Evolutionary conservation across 2,329 filamentous ascomycete genomes (phyloP), one percentile per base, ranked within the genome.

Genomic region (Epichloe glyceriae): DNA sequence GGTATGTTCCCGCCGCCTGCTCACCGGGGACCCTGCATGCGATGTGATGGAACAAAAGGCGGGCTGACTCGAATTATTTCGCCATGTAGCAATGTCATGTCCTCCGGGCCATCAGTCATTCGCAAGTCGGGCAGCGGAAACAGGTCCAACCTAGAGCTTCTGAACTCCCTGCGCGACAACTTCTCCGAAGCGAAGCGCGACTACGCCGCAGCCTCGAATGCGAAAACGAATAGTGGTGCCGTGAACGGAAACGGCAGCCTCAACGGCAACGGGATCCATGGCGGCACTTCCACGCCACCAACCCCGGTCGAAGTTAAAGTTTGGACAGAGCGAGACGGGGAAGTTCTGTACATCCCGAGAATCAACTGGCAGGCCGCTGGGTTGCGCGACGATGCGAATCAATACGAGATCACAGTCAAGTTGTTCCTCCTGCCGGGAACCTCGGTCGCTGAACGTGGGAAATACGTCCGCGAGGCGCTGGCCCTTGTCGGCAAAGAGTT

Each of bases 321-420:
- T 19, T 95, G 90, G 90, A 94, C 88, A 0, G 76, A 76, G 53
- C 71, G 71, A 48, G 74, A 81, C 44, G 74, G 71, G 40, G 72
- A 73, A 46, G 74, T 75, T 5, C 74, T 91, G 44, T 91, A 85
- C 63, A 78, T 96, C 40, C 91, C 91, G 45, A 78, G 84, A 40
- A 80, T 91, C 63, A 80, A 88, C 65, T 86, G 85, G 73, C 73
- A 79, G 12, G 70, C 78, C 33, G 80, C 80, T 4, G 85, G 85
- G 0, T 73, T 98, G 44, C 75, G 80, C 34, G 93, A 98, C 63
- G 89, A 95, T 58, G 75, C 85, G 26, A 74, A 78, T 53, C 83
- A 89, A 58, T 98, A 98, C 71, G 89, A 96, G 63, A 89, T 96
- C 61, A 96, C 91, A 0, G 84, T 93, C 54, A 98, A 98, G 70